Evolutionary conservation across 345 rosid genomes (phyloP).

Genomic region (Eucalyptus cladocalyx): DNA sequence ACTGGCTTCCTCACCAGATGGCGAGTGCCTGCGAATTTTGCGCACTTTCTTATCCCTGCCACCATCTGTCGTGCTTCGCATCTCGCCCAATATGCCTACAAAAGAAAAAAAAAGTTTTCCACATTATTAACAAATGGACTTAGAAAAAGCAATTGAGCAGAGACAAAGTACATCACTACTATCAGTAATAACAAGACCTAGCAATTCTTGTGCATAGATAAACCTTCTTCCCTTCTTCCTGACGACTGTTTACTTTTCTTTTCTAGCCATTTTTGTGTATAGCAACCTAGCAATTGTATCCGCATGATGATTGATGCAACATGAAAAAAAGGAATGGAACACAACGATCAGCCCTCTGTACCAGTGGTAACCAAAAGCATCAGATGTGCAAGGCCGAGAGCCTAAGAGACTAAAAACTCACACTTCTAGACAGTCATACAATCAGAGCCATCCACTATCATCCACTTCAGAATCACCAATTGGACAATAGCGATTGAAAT

Average conservation of each 20-base stretch:
- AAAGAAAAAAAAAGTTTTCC: neutral
- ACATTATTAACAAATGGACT: neutral
- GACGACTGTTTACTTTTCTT: neutral
- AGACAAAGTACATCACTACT: neutral
- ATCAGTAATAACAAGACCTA: neutral
- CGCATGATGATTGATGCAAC: neutral
- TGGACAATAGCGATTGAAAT: neutral
- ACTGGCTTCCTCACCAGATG: constrained; percentile 9
- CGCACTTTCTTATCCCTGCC: neutral
- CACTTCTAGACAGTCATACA: neutral
- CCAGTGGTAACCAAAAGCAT: neutral
- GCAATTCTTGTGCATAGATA: neutral
- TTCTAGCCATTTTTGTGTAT: neutral
- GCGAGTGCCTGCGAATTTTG: neutral
- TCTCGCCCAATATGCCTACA: neutral
- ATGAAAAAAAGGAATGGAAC: neutral
- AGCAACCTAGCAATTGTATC: neutral
- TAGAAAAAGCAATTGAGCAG: neutral
- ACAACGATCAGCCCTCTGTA: neutral
- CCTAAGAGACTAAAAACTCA: neutral
- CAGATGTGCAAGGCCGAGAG: neutral
- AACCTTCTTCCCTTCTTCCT: neutral
- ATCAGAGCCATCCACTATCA: neutral
- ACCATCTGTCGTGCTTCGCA: constrained; percentile 2
- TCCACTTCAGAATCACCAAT: neutral